Base-by-base conservation (phyloP, 208 protist genomes). In the Strigomonas galati region DNA sequence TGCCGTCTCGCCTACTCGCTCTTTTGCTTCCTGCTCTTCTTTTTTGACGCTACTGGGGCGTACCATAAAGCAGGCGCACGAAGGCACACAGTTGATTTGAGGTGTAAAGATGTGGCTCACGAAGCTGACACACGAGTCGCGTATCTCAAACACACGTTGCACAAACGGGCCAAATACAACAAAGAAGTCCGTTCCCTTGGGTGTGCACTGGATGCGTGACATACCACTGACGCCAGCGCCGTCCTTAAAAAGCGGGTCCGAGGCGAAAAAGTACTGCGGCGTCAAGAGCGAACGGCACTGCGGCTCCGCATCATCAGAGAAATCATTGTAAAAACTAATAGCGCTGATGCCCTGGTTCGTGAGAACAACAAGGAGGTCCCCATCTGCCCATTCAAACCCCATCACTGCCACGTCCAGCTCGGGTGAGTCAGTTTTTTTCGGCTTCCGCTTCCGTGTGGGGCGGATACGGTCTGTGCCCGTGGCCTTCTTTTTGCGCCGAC, bases 351-450 rank as follows among this genome's bases (percentile, higher is more conserved):
- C 82, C 1, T 62, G 49, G 12, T 46, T 57, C 2, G 82, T 89
- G 27, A 91, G 61, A 14, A 92, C 68, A 14, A 87, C 68, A 3
- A 95, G 75, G 5, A 78, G 67, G 49, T 90, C 89, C 21, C 72
- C 54, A 9, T 64, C 71, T 27, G 82, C 67, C 87, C 89, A 92
- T 23, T 71, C 54, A 69, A 87, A 90, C 62, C 79, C 80, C 4
- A 91, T 43, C 55, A 53, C 32, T n/a, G 51, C 15, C 31, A 24
- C 14, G 7, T 7, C 23, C 2, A 15, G 0, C 30, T 19, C n/a
- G 61, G 46, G 49, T 6, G n/a, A 3, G 46, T 58, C 24, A 44
- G 1, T 0, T 23, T 44, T 19, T 67, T 74, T 64, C 19, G 61
- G 31, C 44, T 12, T 26, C 31, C 14, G 19, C 46, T 28, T 51